Conservation (phyloP, 2,329 filamentous ascomycete genomes). For the Paraconiothyrium sp. region DNA sequence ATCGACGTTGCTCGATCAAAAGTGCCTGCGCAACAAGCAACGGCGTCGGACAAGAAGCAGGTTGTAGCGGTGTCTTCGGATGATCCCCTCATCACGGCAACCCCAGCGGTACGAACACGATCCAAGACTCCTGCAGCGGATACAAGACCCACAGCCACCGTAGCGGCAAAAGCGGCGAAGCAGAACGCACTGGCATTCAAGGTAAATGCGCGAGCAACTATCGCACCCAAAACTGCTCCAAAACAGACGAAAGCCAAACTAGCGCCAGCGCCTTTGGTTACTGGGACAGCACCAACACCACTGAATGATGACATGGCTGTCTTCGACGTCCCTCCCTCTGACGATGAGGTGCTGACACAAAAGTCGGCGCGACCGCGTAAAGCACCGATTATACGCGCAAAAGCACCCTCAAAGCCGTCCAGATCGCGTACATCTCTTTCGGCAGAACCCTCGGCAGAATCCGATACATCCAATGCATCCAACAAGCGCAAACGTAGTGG, state of each 20-base stretch:
- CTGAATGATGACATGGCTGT: constrained; percentile 25
- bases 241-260: constrained; percentile 18
- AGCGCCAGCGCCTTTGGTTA: constrained; percentile 5
- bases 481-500: constrained; percentile 45
- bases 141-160: neutral
- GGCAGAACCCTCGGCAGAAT: constrained; percentile 27
- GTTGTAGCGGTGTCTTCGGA: neutral
- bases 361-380: constrained; percentile 30
- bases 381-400: constrained; percentile 19
- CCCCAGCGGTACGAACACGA: neutral
- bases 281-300: constrained; percentile 18
- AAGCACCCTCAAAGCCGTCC: constrained; percentile 11
- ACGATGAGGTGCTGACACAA: constrained; percentile 33
- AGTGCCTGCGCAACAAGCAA: constrained; percentile 4
- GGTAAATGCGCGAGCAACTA: constrained; percentile 25
- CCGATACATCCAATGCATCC: constrained; percentile 41
- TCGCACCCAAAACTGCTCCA: constrained; percentile 1
- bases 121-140: constrained; percentile 10
- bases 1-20: neutral
- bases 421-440: constrained; percentile 7
- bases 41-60: neutral
- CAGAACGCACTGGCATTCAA: constrained; percentile 24
- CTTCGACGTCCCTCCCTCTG: constrained; percentile 40
- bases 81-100: neutral
- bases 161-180: constrained; percentile 8